Conservation (phyloP, 2,329 filamentous ascomycete genomes). For the Epichloe glyceriae region DNA sequence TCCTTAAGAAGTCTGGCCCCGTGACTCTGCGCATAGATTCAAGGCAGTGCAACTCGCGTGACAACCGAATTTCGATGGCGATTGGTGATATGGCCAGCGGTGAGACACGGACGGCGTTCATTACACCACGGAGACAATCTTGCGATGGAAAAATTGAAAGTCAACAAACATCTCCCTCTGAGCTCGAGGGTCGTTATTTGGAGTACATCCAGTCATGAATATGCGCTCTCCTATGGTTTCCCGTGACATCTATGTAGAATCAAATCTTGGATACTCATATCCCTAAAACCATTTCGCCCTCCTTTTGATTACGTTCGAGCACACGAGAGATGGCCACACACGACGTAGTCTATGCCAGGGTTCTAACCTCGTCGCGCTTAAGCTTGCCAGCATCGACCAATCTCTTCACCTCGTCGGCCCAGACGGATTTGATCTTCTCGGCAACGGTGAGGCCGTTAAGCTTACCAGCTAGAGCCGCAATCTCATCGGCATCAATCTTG, state of each 20-base stretch:
- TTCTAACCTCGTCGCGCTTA: conserved; percentile 71
- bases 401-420: conserved; percentile 63
- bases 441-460: conserved; percentile 68
- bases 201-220: not conserved
- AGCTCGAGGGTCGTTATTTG: not conserved
- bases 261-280: not conserved
- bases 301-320: not conserved
- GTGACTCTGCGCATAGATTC: no score
- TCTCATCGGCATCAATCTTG: conserved; percentile 84
- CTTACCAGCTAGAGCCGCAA: conserved; percentile 70
- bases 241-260: not conserved
- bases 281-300: not conserved
- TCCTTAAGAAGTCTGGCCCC: no score
- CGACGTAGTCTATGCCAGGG: conserved; percentile 27
- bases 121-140: no score
- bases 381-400: conserved; percentile 74
- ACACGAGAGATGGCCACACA: not conserved
- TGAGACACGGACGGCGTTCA: no score
- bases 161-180: not conserved
- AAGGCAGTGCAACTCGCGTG: no score
- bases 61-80: no score
- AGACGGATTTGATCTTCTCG: conserved; percentile 75
- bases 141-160: no score
- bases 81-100: no score
- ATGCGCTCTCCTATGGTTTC: not conserved